Percentiles rank a stretch among this genome's conserved stretches.
Conservation (phyloP, 352 stramenopile species). For the Globisporangium rhizosaccharum region DNA sequence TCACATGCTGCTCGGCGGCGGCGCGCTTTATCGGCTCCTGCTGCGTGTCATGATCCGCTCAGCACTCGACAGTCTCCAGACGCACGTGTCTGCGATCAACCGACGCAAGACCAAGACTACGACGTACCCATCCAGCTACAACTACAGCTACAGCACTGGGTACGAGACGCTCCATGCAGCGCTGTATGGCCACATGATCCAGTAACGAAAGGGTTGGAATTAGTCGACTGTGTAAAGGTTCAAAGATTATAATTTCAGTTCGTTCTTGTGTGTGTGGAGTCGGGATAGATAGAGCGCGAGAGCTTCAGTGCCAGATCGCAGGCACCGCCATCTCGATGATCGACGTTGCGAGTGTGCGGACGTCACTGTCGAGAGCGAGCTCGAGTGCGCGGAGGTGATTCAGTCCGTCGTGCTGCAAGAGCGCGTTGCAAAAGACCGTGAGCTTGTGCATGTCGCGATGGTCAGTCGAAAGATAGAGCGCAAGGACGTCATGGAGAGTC, state of each 20-base stretch:
- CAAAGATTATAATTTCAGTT: slow-evolving; percentile 17
- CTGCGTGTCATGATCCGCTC: slow-evolving; percentile 30
- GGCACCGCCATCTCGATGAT: slow-evolving; percentile 83
- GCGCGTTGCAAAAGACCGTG: slow-evolving; percentile 78
- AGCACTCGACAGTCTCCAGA: slow-evolving; percentile 24
- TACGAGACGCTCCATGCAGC: too few relatives aligned
- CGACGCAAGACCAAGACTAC: slow-evolving; percentile 1
- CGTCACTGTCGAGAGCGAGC: slow-evolving; percentile 37
- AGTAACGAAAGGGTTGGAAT: too few relatives aligned
- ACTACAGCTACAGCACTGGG: too few relatives aligned
- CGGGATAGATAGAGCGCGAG: neutral
- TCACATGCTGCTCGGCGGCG: slow-evolving; percentile 39
- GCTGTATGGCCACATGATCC: too few relatives aligned
- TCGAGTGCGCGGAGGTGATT: slow-evolving; percentile 64
- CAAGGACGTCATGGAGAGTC: slow-evolving; percentile 65
- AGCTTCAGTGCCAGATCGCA: slow-evolving; percentile 67
- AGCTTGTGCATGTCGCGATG: slow-evolving; percentile 78
- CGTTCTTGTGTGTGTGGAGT: slow-evolving; percentile 1
- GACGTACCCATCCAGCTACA: neutral
- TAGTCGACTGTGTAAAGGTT: neutral
- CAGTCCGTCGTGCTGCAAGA: slow-evolving; percentile 66
- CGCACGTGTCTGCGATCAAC: slow-evolving; percentile 5
- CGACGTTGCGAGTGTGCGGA: slow-evolving; percentile 51
- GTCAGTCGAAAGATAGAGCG: slow-evolving; percentile 60
- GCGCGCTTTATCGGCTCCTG: slow-evolving; percentile 24